phyloP scores from a whole-genome alignment of 2,329 filamentous ascomycete genomes.

The Metarhizium anisopliae region DNA sequence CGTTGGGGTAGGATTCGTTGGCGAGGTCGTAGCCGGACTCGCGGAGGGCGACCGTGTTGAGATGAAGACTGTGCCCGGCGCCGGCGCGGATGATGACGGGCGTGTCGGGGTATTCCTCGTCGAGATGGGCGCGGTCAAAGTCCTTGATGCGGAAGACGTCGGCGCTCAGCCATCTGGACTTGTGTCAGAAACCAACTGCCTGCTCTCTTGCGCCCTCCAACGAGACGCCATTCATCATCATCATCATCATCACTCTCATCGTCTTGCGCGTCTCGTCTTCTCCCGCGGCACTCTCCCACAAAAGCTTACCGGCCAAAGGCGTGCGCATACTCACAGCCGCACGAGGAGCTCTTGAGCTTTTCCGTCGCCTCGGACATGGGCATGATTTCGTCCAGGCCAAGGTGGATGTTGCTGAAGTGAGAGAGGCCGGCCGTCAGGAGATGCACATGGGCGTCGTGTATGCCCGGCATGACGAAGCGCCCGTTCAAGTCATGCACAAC shows the following conservation, averaged over 20 bases:
- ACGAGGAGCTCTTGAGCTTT: neutral
- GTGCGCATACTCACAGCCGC: conserved; percentile 1
- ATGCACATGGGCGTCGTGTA: conserved; percentile 4
- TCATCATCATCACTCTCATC: too few relatives aligned
- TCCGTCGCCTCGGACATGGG: neutral
- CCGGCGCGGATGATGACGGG: conserved; percentile 3
- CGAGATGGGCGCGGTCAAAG: conserved; percentile 1
- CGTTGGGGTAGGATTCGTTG: neutral
- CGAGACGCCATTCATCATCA: too few relatives aligned
- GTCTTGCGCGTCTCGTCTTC: too few relatives aligned
- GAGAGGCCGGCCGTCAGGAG: neutral
- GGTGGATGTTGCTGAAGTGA: neutral
- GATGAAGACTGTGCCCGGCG: neutral
- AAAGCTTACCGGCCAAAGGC: conserved; percentile 1
- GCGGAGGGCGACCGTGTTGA: neutral
- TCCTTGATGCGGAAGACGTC: neutral
- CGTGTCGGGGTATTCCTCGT: neutral
- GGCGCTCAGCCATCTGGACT: neutral
- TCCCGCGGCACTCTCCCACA: too few relatives aligned
- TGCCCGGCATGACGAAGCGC: conserved; percentile 2
- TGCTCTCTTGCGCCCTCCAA: too few relatives aligned
- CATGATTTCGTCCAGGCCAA: neutral
- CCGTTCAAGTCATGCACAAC: too few relatives aligned
- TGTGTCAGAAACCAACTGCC: neutral
- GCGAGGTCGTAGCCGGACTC: conserved; percentile 2